These are phyloP conservation scores for Cladosporium sp. DNA, from an alignment of 2,329 filamentous ascomycete species.

Conservation along the genomic window DNA sequence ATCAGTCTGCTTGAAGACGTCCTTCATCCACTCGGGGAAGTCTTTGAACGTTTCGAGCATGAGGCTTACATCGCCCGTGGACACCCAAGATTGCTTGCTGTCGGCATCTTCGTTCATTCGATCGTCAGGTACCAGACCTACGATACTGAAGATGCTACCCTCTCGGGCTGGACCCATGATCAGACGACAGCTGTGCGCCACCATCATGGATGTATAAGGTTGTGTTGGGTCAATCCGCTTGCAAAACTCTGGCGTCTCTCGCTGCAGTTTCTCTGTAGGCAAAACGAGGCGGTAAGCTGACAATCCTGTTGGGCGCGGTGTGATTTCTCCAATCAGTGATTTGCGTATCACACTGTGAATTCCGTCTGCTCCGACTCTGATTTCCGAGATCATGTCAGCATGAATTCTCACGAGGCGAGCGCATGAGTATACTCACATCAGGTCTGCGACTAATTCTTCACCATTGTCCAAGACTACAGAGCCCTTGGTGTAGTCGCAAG, in stretches of 20 bases:
- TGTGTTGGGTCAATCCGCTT: constrained; percentile 31
- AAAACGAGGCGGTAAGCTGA: constrained; percentile 39
- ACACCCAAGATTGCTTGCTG: constrained; percentile 38
- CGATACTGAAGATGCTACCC: constrained; percentile 39
- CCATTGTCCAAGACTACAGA: constrained; percentile 34
- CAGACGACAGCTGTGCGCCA: constrained; percentile 36
- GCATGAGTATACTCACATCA: constrained; percentile 20
- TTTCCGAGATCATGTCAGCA: not conserved
- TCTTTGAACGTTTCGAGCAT: constrained; percentile 39
- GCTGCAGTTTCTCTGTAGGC: constrained; percentile 21
- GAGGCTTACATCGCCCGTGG: constrained; percentile 33
- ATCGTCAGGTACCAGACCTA: constrained; percentile 42
- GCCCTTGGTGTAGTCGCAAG: constrained; percentile 23
- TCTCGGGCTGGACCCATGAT: constrained; percentile 45
- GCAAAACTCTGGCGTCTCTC: constrained; percentile 19
- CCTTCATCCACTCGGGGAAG: constrained; percentile 40
- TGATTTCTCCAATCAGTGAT: constrained; percentile 21
- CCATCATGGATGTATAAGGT: constrained; percentile 44
- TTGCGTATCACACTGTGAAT: constrained; percentile 27
- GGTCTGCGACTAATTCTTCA: constrained; percentile 26
- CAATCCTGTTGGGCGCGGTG: constrained; percentile 33
- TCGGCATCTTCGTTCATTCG: constrained; percentile 36
- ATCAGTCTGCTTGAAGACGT: constrained; percentile 29
- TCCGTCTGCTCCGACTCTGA: constrained; percentile 35
- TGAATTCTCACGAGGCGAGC: not conserved